These are phyloP conservation scores for Dendrocalamus sinicus DNA, from an alignment of 176 grass and related monocot genomes.

Conservation along the genomic window DNA sequence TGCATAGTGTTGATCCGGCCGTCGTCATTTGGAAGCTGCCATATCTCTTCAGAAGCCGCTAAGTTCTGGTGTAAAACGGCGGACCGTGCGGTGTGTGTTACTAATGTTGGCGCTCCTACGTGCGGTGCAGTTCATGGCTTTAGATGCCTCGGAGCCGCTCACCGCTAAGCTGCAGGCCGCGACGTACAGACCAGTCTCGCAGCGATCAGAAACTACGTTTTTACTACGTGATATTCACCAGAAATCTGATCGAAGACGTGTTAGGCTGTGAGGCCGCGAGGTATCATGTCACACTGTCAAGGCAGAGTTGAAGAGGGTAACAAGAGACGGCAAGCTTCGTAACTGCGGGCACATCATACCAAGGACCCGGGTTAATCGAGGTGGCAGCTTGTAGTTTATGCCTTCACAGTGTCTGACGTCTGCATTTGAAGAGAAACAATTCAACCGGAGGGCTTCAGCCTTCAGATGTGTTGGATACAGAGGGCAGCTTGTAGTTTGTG, in stretches of 20 bases:
- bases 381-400: too few species aligned
- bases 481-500: too few species aligned
- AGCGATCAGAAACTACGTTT: not conserved
- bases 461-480: too few species aligned
- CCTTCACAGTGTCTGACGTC: too few species aligned
- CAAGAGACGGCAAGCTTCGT: slow-evolving; percentile 12
- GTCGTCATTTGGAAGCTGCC: not conserved
- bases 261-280: not conserved
- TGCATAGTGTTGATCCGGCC: not conserved
- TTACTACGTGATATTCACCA: not conserved
- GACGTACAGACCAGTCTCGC: not conserved
- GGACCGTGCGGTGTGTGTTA: too few species aligned
- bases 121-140: slow-evolving; percentile 20
- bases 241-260: slow-evolving; percentile 20
- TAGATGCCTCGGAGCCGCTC: not conserved
- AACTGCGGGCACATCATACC: slow-evolving; percentile 37
- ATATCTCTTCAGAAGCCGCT: slow-evolving; percentile 8
- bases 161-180: slow-evolving; percentile 16
- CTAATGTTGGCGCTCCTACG: not conserved
- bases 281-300: slow-evolving; percentile 20
- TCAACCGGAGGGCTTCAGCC: too few species aligned
- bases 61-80: not conserved
- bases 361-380: not conserved
- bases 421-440: too few species aligned
- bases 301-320: not conserved